These are phyloP conservation scores for Rhizophagus clarus DNA, from an alignment of 192 early-diverging fungal species.

Conservation along the genomic window DNA sequence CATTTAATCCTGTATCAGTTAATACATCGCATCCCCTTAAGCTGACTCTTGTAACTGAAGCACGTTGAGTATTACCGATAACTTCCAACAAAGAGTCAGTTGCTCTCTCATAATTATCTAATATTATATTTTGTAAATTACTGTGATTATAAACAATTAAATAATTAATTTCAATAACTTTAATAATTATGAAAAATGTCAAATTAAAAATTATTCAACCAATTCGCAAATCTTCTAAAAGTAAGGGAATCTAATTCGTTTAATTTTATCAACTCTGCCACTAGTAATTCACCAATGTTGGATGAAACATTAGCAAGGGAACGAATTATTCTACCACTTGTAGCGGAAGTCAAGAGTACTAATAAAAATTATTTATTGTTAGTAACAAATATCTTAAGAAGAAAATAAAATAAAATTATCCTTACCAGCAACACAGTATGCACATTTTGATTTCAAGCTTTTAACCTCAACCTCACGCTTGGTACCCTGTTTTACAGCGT, in stretches of 20 bases:
- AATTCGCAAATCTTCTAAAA: not conserved
- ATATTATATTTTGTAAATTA: slow-evolving; percentile 16
- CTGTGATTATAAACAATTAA: not conserved
- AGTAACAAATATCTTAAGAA: not conserved
- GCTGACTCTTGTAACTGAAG: not conserved
- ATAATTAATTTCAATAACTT: not conserved
- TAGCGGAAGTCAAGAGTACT: not conserved
- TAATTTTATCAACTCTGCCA: not conserved
- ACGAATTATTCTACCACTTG: not conserved
- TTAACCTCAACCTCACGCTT: not conserved
- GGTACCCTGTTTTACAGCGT: not conserved
- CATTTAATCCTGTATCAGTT: not conserved
- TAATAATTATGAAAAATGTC: not conserved
- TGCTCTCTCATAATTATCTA: not conserved
- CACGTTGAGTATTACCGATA: not conserved
- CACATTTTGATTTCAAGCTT: not conserved
- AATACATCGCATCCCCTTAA: not conserved
- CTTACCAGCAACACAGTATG: not conserved
- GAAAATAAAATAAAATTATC: not conserved
- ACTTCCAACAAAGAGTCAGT: not conserved
- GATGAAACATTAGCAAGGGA: not conserved
- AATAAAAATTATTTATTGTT: not conserved
- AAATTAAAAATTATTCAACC: not conserved
- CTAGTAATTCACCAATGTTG: not conserved
- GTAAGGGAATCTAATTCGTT: not conserved